A percentile compares a stretch with the other conserved stretches of the same genome.
phyloP scores from a whole-genome alignment of 2,329 filamentous ascomycete species.

The Aspergillus sp. region DNA sequence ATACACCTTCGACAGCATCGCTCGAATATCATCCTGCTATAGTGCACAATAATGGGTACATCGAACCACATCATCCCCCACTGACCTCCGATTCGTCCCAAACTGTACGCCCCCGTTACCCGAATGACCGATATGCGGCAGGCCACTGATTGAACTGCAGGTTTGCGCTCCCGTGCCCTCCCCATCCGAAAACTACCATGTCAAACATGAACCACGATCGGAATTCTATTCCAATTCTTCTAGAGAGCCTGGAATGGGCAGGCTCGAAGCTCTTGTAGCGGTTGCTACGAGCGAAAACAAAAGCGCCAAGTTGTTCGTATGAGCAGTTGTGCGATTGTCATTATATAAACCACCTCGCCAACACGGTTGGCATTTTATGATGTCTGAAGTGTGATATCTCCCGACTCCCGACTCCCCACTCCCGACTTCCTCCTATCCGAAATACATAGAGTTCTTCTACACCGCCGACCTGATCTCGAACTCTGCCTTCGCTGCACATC shows the following conservation, averaged over 20 bases:
- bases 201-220: conserved; percentile 24
- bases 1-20: conserved; percentile 44
- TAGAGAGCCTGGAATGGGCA: conserved; percentile 38
- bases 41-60: conserved; percentile 44
- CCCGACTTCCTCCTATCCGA: not conserved
- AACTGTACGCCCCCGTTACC: conserved; percentile 33
- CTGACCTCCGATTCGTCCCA: conserved; percentile 32
- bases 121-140: conserved; percentile 10
- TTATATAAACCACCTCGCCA: no score
- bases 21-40: conserved; percentile 46
- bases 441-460: conserved; percentile 2
- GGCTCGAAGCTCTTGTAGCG: conserved; percentile 47
- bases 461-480: conserved; percentile 3
- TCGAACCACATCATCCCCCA: conserved; percentile 38
- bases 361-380: no score
- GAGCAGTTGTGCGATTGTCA: conserved; percentile 5
- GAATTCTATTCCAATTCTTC: conserved; percentile 23
- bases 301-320: conserved; percentile 28
- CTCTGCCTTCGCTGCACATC: conserved; percentile 3
- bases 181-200: conserved; percentile 24
- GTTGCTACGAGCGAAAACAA: conserved; percentile 46
- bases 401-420: no score
- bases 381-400: no score
- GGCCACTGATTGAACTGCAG: conserved; percentile 27
- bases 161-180: conserved; percentile 27